phyloP scores from a whole-genome alignment of 2,329 filamentous ascomycete species.

The Talaromyces sp. region DNA sequence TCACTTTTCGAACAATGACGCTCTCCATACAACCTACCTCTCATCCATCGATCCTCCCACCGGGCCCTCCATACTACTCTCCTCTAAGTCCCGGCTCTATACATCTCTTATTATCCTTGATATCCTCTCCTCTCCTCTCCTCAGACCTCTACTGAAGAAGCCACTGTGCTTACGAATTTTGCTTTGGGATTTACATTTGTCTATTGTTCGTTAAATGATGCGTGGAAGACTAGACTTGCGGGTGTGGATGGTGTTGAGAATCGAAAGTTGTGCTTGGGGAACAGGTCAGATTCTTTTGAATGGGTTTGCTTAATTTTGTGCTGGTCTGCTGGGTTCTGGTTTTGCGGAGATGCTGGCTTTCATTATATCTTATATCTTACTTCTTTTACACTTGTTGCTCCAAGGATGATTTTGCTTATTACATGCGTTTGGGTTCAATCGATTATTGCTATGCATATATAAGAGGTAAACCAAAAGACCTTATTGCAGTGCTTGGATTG shows the following conservation, averaged over 20 bases:
- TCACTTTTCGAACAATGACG: conserved; percentile 3
- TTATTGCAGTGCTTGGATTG: conserved; percentile 10
- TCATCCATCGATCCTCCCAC: neutral
- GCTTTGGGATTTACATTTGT: neutral
- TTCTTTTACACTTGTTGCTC: no score
- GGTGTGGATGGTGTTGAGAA: conserved; percentile 6
- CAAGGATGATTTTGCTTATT: neutral
- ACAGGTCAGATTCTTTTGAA: neutral
- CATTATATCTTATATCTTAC: neutral
- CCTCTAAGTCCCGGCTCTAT: neutral
- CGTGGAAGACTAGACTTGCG: conserved; percentile 4
- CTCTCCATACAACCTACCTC: conserved; percentile 6
- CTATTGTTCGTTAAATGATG: neutral
- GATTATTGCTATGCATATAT: conserved; percentile 8
- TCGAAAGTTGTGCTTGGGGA: neutral
- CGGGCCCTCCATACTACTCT: conserved; percentile 4
- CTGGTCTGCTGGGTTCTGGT: neutral
- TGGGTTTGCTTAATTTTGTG: conserved; percentile 1
- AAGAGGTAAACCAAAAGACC: neutral
- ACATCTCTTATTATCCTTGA: neutral
- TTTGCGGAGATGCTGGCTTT: neutral
- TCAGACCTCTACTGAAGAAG: neutral
- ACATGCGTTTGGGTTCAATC: conserved; percentile 3
- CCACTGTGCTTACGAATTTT: neutral
- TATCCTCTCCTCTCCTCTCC: neutral